Evolutionary conservation across 2,329 filamentous ascomycete species (phyloP), one percentile per base, ranked within the genome.

Genomic region (Colletotrichum sp.): DNA sequence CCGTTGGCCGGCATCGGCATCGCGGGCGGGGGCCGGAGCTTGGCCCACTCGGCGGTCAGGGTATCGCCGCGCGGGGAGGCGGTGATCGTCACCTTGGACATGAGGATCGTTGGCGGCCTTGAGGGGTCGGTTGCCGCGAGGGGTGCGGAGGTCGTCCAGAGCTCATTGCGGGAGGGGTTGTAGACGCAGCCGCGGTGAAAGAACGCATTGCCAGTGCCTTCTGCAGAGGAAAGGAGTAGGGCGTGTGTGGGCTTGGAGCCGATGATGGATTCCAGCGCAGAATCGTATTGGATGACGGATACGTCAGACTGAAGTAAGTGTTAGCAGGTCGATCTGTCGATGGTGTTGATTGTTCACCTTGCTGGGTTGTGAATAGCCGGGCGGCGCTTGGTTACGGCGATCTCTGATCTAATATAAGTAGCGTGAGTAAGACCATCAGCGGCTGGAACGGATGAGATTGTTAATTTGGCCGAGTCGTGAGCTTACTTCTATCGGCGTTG

Each of bases 171-270:
- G 10, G 81, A 78, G 6, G 83, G 80, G 7, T 87, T 44, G 78
- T 86, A 88, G 34, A 87, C 85, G 72, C 87, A 89, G 7, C 85
- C 87, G 64, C 84, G 83, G 78, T 87, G 82, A 78, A 89, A 90
- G 79, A 89, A 87, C 9, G 87, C 85, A 52, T 86, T 88, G 18
- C 83, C 82, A 28, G 86, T 86, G 7, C 82, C 80, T 30, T 84
- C 82, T 6, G 81, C 78, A 1, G 87, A 85, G 7, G 86, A 86
- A 30, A 89, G 82, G 10, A 89, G 81, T 16, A 88, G 84, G 5
- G 86, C 85, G 69, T 85, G 84, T 2, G 77, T 81, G 8, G 85
- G 84, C 4, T 77, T 76, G 6, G 78, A 44, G 10, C 86, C 85
- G 49, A 85, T 79, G 7, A 89, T 69, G 0, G 75, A 71, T n/a